phyloP scores from a whole-genome alignment of 495 filamentous ascomycete genomes.

The Penicillium flavigenum region DNA sequence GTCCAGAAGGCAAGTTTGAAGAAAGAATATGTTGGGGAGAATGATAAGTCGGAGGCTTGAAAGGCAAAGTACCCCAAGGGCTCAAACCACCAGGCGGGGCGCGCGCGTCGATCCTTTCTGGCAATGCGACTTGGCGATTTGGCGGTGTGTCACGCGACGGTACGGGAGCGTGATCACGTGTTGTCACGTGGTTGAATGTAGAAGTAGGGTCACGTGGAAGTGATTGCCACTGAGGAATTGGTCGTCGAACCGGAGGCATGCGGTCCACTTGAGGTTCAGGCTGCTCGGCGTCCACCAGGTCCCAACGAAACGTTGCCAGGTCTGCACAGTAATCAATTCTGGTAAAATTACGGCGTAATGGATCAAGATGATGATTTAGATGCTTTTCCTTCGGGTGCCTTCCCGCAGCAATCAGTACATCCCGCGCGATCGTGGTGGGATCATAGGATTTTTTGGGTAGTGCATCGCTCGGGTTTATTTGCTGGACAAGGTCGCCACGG shows the following conservation, averaged over 20 bases:
- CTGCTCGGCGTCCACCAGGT: constrained; percentile 53
- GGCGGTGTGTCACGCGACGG: constrained; percentile 9
- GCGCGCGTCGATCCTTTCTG: constrained; percentile 6
- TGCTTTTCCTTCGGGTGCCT: constrained; percentile 55
- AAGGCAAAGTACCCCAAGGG: constrained; percentile 9
- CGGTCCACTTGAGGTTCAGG: not conserved
- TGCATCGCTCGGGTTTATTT: constrained; percentile 48
- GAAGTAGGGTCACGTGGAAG: constrained; percentile 11
- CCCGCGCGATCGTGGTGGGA: constrained; percentile 61
- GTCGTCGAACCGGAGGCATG: not conserved
- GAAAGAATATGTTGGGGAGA: not conserved
- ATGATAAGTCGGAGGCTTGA: constrained; percentile 6
- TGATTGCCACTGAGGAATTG: not conserved
- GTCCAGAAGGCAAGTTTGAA: constrained; percentile 2
- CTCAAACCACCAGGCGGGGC: constrained; percentile 5
- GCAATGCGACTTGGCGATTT: not conserved
- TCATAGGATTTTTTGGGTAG: constrained; percentile 52
- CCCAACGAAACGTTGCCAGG: constrained; percentile 65
- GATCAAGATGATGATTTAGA: constrained; percentile 61
- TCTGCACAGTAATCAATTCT: constrained; percentile 49
- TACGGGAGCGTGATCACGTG: not conserved
- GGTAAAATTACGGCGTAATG: constrained; percentile 41
- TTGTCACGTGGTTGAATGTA: not conserved
- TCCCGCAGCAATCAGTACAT: constrained; percentile 60
- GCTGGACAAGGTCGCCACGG: constrained; percentile 37